Percentiles rank a stretch among this genome's conserved stretches.
Evolutionary conservation across 1,139 yeast species (phyloP).

Genomic region (Yueomyces sp.): DNA sequence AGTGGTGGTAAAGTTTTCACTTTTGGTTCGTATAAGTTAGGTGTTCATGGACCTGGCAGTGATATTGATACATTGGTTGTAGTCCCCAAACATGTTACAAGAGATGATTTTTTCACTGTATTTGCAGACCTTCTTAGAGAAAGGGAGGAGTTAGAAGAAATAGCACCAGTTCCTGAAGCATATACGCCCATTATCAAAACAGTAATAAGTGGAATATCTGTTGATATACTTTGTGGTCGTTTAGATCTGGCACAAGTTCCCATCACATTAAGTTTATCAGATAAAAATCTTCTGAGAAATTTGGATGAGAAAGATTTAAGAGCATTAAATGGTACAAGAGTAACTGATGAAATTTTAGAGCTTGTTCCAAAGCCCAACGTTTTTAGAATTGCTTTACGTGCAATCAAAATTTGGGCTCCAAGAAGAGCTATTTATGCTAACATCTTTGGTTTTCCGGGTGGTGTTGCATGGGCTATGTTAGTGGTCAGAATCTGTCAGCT

Average conservation of each 20-base stretch:
- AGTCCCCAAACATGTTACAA: slow-evolving; percentile 88
- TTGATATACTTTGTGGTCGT: slow-evolving; percentile 78
- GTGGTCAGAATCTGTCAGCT: slow-evolving; percentile 94
- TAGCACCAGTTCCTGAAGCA: slow-evolving; percentile 90
- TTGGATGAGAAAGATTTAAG: slow-evolving; percentile 84
- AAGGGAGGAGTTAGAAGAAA: slow-evolving; percentile 76
- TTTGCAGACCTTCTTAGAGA: slow-evolving; percentile 55
- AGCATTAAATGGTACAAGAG: slow-evolving; percentile 90
- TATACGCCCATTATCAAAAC: slow-evolving; percentile 90
- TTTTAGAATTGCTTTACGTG: slow-evolving; percentile 83
- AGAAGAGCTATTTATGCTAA: slow-evolving; percentile 88
- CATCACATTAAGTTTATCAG: slow-evolving; percentile 55
- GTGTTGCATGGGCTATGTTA: slow-evolving; percentile 99
- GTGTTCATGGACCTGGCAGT: slow-evolving; percentile 96
- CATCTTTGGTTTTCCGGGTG: slow-evolving; percentile 96
- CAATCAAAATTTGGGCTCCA: slow-evolving; percentile 94
- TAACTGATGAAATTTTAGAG: slow-evolving; percentile 82
- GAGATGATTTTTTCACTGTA: slow-evolving; percentile 78
- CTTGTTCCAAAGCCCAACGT: slow-evolving; percentile 89
- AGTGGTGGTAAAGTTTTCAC: slow-evolving; percentile 97
- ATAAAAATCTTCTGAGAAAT: slow-evolving; percentile 72
- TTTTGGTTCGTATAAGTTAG: slow-evolving; percentile 85
- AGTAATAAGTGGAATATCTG: slow-evolving; percentile 77
- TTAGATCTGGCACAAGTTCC: slow-evolving; percentile 79
- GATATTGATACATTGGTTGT: slow-evolving; percentile 95